These are phyloP conservation scores for Lachnellula arida DNA, from an alignment of 2,329 filamentous ascomycete species.

Conservation along the genomic window DNA sequence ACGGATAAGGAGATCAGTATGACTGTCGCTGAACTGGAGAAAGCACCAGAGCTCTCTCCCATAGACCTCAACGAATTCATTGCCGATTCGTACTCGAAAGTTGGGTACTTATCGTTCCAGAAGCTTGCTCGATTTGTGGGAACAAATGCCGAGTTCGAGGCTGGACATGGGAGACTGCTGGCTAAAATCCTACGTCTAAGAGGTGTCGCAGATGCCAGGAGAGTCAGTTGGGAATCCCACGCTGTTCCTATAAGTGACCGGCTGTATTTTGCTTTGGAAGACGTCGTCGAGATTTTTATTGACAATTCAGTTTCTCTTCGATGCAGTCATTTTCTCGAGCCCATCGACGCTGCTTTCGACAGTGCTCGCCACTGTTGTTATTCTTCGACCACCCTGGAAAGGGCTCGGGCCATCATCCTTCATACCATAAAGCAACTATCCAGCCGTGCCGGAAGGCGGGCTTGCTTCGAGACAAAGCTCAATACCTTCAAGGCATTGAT, in stretches of 20 bases:
- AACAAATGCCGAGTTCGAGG: background rate
- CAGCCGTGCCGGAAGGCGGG: background rate
- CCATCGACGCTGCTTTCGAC: background rate
- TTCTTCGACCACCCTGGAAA: background rate
- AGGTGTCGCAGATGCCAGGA: background rate
- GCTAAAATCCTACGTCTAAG: slow-evolving; percentile 8
- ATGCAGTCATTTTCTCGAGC: background rate
- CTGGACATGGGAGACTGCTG: background rate
- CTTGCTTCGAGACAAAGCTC: slow-evolving; percentile 7
- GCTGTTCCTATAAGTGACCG: background rate
- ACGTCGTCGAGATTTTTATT: slow-evolving; percentile 2
- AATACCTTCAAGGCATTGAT: slow-evolving; percentile 8
- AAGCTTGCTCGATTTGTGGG: background rate
- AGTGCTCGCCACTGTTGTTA: background rate
- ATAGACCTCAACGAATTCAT: background rate
- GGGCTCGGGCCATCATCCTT: background rate
- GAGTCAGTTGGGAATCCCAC: background rate
- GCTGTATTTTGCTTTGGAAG: background rate
- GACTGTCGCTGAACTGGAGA: slow-evolving; percentile 1
- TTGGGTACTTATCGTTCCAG: too few relatives aligned
- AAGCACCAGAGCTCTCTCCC: slow-evolving; percentile 1
- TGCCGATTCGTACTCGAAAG: background rate
- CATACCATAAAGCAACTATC: slow-evolving; percentile 1
- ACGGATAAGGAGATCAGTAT: slow-evolving; percentile 1
- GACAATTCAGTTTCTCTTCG: slow-evolving; percentile 2